Evolutionary conservation across 2,329 filamentous ascomycete genomes (phyloP), one percentile per base, ranked within the genome.

Genomic region (Pseudogymnoascus sp.): DNA sequence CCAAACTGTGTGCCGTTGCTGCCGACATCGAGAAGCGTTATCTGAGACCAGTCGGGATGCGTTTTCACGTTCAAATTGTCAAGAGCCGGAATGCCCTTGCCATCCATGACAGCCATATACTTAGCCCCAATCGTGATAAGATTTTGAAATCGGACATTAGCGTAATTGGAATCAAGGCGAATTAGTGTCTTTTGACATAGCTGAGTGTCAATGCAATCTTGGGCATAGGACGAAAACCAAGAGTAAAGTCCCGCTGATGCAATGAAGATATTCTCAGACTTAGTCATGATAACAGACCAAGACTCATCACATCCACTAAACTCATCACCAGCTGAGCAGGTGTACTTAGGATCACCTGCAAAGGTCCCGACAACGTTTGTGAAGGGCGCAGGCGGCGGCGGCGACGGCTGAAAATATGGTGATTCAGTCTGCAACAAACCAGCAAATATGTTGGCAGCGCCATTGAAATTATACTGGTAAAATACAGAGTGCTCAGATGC

Each of bases 361-460:
- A 68, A 9, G 40, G 1, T 4, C 9, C 65, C 66, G 33, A 60
- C 60, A 42, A 60, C 40, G 10, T 11, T 23, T 1, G 59, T 11
- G 19, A 64, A 65, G 4, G 63, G 63, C 1, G 50, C 64, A 2
- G 61, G 64, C 1, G 63, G 53, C 1, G 50, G 66, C 63, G 86
- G 86, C 69, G 82, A 83, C 19, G 85, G 82, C 72, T 90, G 87
- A 73, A 82, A 89, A 75, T 90, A 90, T 0, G 88, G 83, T 4
- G 87, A 86, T 73, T 90, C 87, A 59, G 87, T 87, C 71, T 90
- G 87, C 59, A 86, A 81, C 69, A 85, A 80, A 19, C 84, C 85
- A 70, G 86, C 82, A 72, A 82, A 87, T 63, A 88, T 74, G 68
- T 89, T 81, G 44, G 78, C 77, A 6, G 87, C 84, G 59, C 79